These are phyloP conservation scores for Russula foetens DNA, from an alignment of 768 basidiomycete species.

Conservation along the genomic window DNA sequence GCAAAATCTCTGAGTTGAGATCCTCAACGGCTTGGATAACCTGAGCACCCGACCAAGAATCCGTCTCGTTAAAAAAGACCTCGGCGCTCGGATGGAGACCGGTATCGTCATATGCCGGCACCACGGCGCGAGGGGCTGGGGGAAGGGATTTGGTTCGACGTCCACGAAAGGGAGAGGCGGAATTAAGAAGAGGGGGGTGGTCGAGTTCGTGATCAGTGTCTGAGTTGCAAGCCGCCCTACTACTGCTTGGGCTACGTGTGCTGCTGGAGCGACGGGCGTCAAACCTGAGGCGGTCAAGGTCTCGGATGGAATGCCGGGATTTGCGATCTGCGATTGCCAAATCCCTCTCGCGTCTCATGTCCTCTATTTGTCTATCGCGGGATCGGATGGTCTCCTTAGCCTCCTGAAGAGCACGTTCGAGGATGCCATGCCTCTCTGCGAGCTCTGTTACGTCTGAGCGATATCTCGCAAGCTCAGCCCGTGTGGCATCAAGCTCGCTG, in stretches of 20 bases:
- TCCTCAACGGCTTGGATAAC: conserved; percentile 73
- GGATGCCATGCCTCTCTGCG: conserved; percentile 52
- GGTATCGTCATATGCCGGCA: conserved; percentile 38
- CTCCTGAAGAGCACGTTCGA: conserved; percentile 59
- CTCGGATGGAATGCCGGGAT: conserved; percentile 15
- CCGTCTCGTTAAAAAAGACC: conserved; percentile 64
- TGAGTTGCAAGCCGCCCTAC: conserved; percentile 10
- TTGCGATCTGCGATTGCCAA: conserved; percentile 17
- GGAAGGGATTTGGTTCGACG: conserved; percentile 23
- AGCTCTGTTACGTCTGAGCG: conserved; percentile 46
- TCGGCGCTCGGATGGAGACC: conserved; percentile 55
- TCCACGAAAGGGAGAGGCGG: conserved; percentile 11
- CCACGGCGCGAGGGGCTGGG: conserved; percentile 17
- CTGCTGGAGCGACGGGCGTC: conserved; percentile 19
- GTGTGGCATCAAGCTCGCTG: conserved; percentile 46
- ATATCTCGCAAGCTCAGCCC: conserved; percentile 46
- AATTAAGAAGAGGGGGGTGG: conserved; percentile 7
- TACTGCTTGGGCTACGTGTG: conserved; percentile 13
- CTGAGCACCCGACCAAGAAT: conserved; percentile 68
- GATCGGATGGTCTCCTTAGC: conserved; percentile 49
- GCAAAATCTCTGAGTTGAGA: conserved; percentile 74
- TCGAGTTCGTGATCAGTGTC: conserved; percentile 15
- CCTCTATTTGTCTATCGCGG: conserved; percentile 54
- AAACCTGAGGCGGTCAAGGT: conserved; percentile 14
- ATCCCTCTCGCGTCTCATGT: conserved; percentile 31